A percentile compares a stretch with the other conserved stretches of the same genome.
Conservation (phyloP, 441 rosid species). For the Brassica balearica region DNA sequence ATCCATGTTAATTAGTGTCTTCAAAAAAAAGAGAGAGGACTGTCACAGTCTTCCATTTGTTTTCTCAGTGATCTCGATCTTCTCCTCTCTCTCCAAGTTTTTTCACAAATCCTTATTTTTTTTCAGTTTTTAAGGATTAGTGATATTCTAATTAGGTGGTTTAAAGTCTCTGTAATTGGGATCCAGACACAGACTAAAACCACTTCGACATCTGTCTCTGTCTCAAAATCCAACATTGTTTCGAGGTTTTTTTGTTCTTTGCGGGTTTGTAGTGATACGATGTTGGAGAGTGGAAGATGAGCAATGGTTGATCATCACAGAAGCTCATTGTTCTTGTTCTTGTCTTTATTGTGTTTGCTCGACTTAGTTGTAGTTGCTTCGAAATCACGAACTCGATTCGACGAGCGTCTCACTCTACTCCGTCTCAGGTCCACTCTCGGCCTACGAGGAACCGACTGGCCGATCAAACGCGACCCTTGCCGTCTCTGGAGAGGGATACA, state of each 20-base stretch:
- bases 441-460: constrained; percentile 85
- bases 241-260: background rate
- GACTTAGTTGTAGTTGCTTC: constrained; percentile 7
- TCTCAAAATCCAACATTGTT: constrained; percentile 2
- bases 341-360: background rate
- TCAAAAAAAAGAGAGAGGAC: background rate
- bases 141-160: background rate
- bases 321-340: background rate
- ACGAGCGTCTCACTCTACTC: constrained; percentile 67
- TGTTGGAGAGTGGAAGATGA: background rate
- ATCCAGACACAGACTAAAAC: background rate
- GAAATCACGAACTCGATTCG: constrained; percentile 51
- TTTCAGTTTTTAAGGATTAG: background rate
- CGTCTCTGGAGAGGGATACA: constrained; percentile 70
- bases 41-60: background rate
- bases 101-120: background rate
- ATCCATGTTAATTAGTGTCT: background rate
- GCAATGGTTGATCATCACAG: background rate
- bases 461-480: constrained; percentile 81
- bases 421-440: constrained; percentile 90
- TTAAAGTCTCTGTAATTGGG: background rate
- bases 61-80: background rate
- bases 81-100: background rate
- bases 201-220: background rate
- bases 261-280: background rate